Conservation (phyloP, 352 stramenopile genomes). For the Elongisporangium senticosum region DNA sequence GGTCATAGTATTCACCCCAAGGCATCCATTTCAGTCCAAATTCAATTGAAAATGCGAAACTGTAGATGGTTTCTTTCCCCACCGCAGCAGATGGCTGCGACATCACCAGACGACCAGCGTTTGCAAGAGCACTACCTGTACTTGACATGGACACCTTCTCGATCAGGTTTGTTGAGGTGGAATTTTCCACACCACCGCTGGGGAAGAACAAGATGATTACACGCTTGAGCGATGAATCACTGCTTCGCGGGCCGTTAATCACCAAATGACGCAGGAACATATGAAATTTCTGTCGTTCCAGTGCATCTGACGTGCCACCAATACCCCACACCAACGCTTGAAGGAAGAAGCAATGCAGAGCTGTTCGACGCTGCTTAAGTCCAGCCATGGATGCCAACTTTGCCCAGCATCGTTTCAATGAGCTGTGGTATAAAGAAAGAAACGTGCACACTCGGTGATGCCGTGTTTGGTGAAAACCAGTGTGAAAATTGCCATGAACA, state of each 20-base stretch:
- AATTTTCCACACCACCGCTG: slow-evolving; percentile 12
- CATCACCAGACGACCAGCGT: background rate
- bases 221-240: slow-evolving; percentile 51
- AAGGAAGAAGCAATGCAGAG: slow-evolving; percentile 59
- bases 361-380: slow-evolving; percentile 51
- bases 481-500: slow-evolving; percentile 31
- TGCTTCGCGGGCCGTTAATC: slow-evolving; percentile 32
- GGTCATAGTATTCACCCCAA: slow-evolving; percentile 61
- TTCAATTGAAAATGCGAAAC: slow-evolving; percentile 59
- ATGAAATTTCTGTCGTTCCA: slow-evolving; percentile 60
- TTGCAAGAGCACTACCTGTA: background rate
- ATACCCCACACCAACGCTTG: slow-evolving; percentile 73
- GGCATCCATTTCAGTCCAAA: slow-evolving; percentile 69
- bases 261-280: slow-evolving; percentile 55
- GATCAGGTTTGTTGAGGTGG: background rate
- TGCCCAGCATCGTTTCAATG: slow-evolving; percentile 37
- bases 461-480: slow-evolving; percentile 6
- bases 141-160: background rate
- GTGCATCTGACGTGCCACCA: slow-evolving; percentile 32
- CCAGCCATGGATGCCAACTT: slow-evolving; percentile 55
- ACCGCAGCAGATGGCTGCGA: background rate
- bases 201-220: slow-evolving; percentile 50
- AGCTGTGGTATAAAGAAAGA: slow-evolving; percentile 50
- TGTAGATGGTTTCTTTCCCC: slow-evolving; percentile 50
- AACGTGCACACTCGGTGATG: slow-evolving; percentile 16